Percentiles rank a stretch among this genome's conserved stretches.
phyloP scores from a whole-genome alignment of 257 asterid species.

The Coffea eugenioides region DNA sequence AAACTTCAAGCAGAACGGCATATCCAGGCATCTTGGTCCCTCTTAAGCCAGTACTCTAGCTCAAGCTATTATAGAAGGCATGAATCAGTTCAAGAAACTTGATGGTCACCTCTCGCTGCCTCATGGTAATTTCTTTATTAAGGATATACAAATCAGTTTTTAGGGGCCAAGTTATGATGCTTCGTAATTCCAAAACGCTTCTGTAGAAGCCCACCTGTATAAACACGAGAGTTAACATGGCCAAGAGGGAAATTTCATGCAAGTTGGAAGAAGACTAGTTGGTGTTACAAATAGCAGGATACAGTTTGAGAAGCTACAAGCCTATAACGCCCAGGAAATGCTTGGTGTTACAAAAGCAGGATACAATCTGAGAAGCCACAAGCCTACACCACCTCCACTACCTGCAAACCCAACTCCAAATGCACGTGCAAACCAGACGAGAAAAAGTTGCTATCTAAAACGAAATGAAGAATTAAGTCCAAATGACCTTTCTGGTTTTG shows the following conservation, averaged over 20 bases:
- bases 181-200: slow-evolving; percentile 36
- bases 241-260: not conserved
- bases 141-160: slow-evolving; percentile 23
- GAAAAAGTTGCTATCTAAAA: not conserved
- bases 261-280: not conserved
- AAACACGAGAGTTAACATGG: slow-evolving; percentile 9
- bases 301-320: not conserved
- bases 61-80: not conserved
- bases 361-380: not conserved
- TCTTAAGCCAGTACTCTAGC: not conserved
- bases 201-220: slow-evolving; percentile 50
- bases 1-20: not conserved
- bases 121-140: not conserved
- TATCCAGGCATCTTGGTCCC: not conserved
- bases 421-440: not conserved
- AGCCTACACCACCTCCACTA: not conserved
- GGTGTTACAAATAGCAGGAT: not conserved
- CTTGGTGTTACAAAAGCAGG: not conserved
- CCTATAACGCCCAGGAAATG: not conserved
- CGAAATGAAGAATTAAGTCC: not conserved
- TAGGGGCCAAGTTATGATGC: slow-evolving; percentile 23
- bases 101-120: not conserved
- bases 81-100: not conserved
- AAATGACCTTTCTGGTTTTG: not conserved
- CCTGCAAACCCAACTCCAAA: not conserved